Conservation (phyloP, 345 rosid species). For the Pistacia vera region DNA sequence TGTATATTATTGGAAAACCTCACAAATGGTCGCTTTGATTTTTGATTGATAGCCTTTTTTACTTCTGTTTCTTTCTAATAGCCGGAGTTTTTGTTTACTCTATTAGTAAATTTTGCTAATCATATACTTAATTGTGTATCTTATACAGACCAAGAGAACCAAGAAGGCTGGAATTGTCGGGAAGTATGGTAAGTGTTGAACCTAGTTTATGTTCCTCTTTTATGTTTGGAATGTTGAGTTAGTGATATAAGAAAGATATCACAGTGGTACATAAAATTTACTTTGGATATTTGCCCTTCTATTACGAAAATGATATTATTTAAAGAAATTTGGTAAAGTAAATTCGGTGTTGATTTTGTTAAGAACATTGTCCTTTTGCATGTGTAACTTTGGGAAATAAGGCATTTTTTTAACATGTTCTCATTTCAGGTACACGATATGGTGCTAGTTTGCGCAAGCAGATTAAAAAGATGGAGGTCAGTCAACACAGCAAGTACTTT, state of each 20-base stretch:
- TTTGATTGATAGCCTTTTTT: not conserved
- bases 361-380: not conserved
- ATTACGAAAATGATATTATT: not conserved
- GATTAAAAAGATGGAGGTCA: conserved; percentile 82
- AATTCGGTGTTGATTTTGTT: not conserved
- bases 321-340: not conserved
- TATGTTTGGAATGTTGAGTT: not conserved
- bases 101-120: not conserved
- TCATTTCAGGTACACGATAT: conserved; percentile 62
- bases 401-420: not conserved
- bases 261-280: too few relatives aligned
- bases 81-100: not conserved
- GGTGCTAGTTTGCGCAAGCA: conserved; percentile 89
- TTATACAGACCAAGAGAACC: conserved; percentile 65
- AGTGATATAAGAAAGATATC: not conserved
- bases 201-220: not conserved
- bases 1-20: too few relatives aligned
- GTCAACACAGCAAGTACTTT: conserved; percentile 80
- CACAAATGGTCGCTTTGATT: too few relatives aligned
- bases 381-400: not conserved
- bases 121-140: not conserved
- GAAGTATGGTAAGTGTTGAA: conserved; percentile 51
- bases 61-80: not conserved
- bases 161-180: conserved; percentile 86
- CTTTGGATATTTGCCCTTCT: too few relatives aligned